Evolutionary conservation across 2,329 filamentous ascomycete genomes (phyloP), one percentile per base, ranked within the genome.

Genomic region (Chalaropsis ovoidea): DNA sequence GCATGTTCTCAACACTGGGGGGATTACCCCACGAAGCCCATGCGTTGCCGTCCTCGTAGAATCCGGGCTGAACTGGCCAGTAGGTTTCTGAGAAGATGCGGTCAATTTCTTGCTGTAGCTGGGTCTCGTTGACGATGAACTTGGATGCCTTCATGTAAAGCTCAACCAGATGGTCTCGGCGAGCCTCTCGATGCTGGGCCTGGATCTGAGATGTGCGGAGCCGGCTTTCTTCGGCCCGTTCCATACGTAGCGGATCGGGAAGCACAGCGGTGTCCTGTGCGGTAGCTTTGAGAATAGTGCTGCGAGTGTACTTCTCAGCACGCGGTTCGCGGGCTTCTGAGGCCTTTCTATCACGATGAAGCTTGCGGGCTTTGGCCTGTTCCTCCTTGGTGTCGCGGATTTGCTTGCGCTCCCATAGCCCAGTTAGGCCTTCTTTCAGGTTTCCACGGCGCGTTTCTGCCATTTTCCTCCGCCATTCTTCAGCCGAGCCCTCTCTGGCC

Each of bases 91-190:
- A 81, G 76, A 96, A 99, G n/a, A 87, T 80, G 69, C 80, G 77
- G 24, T 95, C 87, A 66, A 96, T 86, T 69, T 85, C 82, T 17
- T 79, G 79, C 70, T 88, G 82, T 42, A 99, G 82, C 74, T 95
- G 87, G 62, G 81, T 77, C 74, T 95, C 91, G 27, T 82, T 86
- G 19, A 90, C 86, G 73, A 99, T 96, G 77, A 97, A 99, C 47
- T 84, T 79, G 31, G 88, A 83, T 4, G 94, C 91, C 70, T 91
- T 88, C 77, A 94, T 88, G 77, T 99, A 99, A 13, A 99, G 82
- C 67, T 89, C 86, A 76, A 96, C 90, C 39, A 99, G 77, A 17
- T 86, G 82, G 69, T 93, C 84, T 68, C 83, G 80, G 62, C 88
- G 83, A 64, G 81, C 79, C 67, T 85, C 80, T 54, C 80, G 78